phyloP scores from a whole-genome alignment of 352 stramenopile genomes.

The Halophytophthora batemanensis region DNA sequence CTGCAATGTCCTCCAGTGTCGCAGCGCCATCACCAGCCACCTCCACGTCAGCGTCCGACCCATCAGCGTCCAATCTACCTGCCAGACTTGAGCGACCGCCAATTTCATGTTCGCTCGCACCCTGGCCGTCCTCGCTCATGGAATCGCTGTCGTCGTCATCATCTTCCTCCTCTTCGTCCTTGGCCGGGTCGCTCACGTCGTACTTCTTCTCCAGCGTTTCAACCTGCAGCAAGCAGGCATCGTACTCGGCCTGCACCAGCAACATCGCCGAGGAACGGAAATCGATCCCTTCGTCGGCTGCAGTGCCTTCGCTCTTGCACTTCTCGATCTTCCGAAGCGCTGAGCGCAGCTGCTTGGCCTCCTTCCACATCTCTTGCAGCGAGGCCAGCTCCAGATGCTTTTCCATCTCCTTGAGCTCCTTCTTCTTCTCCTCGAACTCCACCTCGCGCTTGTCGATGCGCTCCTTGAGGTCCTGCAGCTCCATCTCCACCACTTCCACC shows the following conservation, averaged over 20 bases:
- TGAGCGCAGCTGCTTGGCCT: slow-evolving; percentile 54
- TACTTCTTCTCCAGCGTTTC: slow-evolving; percentile 74
- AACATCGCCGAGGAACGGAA: slow-evolving; percentile 66
- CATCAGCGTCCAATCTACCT: slow-evolving; percentile 21
- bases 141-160: slow-evolving; percentile 46
- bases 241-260: slow-evolving; percentile 75
- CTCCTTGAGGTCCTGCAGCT: slow-evolving; percentile 74
- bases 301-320: slow-evolving; percentile 59
- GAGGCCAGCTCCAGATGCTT: slow-evolving; percentile 68
- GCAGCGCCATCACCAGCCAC: slow-evolving; percentile 24
- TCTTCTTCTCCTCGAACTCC: slow-evolving; percentile 76
- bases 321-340: slow-evolving; percentile 67
- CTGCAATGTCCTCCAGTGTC: slow-evolving; percentile 51
- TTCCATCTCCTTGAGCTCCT: slow-evolving; percentile 70
- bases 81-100: slow-evolving; percentile 17
- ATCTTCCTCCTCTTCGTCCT: slow-evolving; percentile 51
- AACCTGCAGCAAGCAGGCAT: slow-evolving; percentile 59
- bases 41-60: slow-evolving; percentile 24
- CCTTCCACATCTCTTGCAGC: slow-evolving; percentile 76
- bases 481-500: slow-evolving; percentile 81
- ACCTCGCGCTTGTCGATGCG: slow-evolving; percentile 63
- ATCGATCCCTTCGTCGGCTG: slow-evolving; percentile 52
- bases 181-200: slow-evolving; percentile 46
- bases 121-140: slow-evolving; percentile 39
- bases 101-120: slow-evolving; percentile 14